Percentiles rank a stretch among this genome's conserved stretches.
These are phyloP conservation scores for Drechslerella coelobrocha DNA, from an alignment of 2,329 filamentous ascomycete species.

Conservation along the genomic window DNA sequence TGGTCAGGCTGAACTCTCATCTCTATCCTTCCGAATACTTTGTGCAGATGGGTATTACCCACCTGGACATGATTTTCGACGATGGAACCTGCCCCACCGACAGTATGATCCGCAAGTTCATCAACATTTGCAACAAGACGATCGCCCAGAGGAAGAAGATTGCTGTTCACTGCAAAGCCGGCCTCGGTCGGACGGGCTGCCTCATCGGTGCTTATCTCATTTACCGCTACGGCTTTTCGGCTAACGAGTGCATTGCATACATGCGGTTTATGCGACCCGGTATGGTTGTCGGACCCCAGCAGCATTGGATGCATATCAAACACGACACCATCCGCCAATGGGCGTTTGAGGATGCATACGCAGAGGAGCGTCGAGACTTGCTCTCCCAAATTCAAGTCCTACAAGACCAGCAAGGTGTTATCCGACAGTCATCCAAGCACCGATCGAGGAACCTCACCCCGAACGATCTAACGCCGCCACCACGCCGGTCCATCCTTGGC, in stretches of 20 bases:
- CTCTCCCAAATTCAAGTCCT: slow-evolving; percentile 68
- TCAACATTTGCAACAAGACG: slow-evolving; percentile 90
- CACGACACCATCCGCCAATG: slow-evolving; percentile 97
- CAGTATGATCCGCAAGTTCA: slow-evolving; percentile 89
- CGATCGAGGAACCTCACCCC: slow-evolving; percentile 56
- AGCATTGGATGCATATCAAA: slow-evolving; percentile 98
- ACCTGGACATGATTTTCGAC: slow-evolving; percentile 99
- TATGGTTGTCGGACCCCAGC: slow-evolving; percentile 98
- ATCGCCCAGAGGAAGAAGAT: slow-evolving; percentile 91
- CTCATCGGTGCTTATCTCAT: slow-evolving; percentile 97
- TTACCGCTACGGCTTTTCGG: slow-evolving; percentile 95
- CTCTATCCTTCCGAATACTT: slow-evolving; percentile 98
- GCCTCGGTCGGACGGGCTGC: slow-evolving; percentile 91
- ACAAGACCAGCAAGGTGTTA: slow-evolving; percentile 58
- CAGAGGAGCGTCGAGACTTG: slow-evolving; percentile 73
- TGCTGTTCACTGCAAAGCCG: slow-evolving; percentile 98
- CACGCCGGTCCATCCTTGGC: slow-evolving; percentile 83
- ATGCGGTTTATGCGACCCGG: slow-evolving; percentile 99
- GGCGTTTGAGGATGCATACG: slow-evolving; percentile 76
- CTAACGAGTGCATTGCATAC: slow-evolving; percentile 94
- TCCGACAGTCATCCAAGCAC: slow-evolving; percentile 56
- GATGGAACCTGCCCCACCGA: slow-evolving; percentile 94
- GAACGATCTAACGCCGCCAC: slow-evolving; percentile 58
- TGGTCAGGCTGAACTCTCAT: slow-evolving; percentile 93
- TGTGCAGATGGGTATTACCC: slow-evolving; percentile 89